Conservation (phyloP, 441 rosid genomes). For the Adansonia madagascariensis region DNA sequence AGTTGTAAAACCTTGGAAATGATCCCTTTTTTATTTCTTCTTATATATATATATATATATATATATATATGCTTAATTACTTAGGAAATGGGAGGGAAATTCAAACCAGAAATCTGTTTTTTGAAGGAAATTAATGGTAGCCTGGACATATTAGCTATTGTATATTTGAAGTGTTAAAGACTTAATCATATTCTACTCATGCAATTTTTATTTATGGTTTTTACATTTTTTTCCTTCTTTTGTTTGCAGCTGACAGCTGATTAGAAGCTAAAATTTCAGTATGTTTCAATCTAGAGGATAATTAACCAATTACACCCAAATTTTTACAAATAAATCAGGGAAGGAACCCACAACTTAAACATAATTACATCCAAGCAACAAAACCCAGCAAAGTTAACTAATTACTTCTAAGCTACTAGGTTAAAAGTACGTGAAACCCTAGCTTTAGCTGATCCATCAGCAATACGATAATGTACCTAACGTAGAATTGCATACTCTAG, state of each 20-base stretch:
- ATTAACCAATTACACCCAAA: too few relatives aligned
- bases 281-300: neutral
- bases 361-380: too few relatives aligned
- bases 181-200: neutral
- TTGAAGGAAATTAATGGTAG: neutral
- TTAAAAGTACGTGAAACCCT: too few relatives aligned
- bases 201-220: neutral
- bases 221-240: neutral
- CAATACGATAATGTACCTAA: too few relatives aligned
- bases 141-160: neutral
- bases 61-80: neutral
- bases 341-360: too few relatives aligned
- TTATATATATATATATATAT: neutral
- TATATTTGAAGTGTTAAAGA: neutral
- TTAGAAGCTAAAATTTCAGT: neutral
- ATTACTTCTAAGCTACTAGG: too few relatives aligned
- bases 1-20: neutral
- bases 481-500: neutral
- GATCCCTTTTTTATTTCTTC: neutral
- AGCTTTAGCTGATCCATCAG: too few relatives aligned
- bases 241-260: neutral
- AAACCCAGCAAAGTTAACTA: too few relatives aligned
- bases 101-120: neutral
- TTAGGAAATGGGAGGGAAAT: conserved; percentile 2
- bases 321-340: too few relatives aligned